Evolutionary conservation across 345 rosid species (phyloP), one percentile per base, ranked within the genome.

Genomic region (Erodium maritimum): DNA sequence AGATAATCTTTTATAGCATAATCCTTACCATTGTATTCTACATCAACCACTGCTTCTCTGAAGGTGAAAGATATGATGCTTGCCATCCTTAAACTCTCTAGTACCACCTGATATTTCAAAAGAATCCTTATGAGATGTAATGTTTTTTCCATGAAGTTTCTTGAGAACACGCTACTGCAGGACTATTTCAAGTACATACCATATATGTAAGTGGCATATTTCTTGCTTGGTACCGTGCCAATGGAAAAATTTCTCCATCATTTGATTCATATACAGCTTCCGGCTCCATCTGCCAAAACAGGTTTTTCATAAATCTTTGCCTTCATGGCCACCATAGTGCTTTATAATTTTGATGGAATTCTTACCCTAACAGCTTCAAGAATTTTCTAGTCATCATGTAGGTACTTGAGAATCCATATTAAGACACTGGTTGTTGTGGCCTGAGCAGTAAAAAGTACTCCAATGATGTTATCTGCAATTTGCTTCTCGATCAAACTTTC

Each of bases 21-120:
- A 17, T 50, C 37, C 65, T 63, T 60, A 86, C 97, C 97, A 21
- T 81, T 84, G 65, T 82, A 86, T 65, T 90, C 97, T 42, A 85
- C 91, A 71, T 90, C 95, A 66, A 71, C 83, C 55, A 80, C 78
- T 7, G 97, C 95, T 80, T 90, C 97, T 60, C 97, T 83, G 71
- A 80, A 90, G 2, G 95, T 82, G 77, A 90, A 90, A 57, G 95
- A 87, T 80, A 90, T 87, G 66, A 90, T 80, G 76, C 89, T 90
- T 64, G 97, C 79, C 89, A 87, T 87, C 76, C 97, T 76, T 72
- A 90, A 59, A 60, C 82, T 81, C 84, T 90, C 97, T 64, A 78
- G 59, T 64, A 80, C 46, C 45, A 78, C 76, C 89, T 83, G 77
- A 45, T 25, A 65, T 17, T 61, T 5, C 5, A 21, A 37, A 51